Base-by-base conservation (phyloP, 2,329 filamentous ascomycete genomes). In the Sporothrix pallida region DNA sequence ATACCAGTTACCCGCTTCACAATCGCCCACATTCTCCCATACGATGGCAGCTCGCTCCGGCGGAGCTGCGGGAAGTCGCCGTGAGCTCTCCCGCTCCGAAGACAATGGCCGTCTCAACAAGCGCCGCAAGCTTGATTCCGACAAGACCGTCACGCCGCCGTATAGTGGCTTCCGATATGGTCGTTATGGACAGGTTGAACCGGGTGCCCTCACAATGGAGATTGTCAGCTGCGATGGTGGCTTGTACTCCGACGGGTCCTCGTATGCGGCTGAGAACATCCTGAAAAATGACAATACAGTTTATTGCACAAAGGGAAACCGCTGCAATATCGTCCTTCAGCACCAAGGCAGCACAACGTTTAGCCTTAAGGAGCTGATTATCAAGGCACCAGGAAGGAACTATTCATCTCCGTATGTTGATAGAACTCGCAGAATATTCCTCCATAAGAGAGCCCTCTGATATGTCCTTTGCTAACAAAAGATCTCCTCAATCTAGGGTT, bases 161-260 rank as follows among this genome's bases (percentile, higher is more conserved):
- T 87, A 85, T 77, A 84, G 83, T 75, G 88, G 86, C 1, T 93
- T 95, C 80, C 91, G 88, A 75, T 98, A 98, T 80, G 95, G 95
- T 26, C 91, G 90, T 78, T 94, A 92, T 80, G 95, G 95, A 20
- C 95, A 97, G 82, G 92, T 97, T 17, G 92, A 96, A 75, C 89
- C 93, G 0, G 95, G 94, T 3, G 87, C 89, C 76, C 84, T 98
- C 78, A 91, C 88, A 75, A 94, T 98, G 93, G 93, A 97, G 80
- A 90, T 98, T 75, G 88, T 93, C 68, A 96, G 91, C 84, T 98
- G 94, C 79, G 95, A 98, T 81, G 94, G 94, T 56, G 94, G 95
- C 60, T 86, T 89, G 74, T 90, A 87, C 78, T 86, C 87, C 70
- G 90, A 91, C 75, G 88, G 73, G 3, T 91, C 77, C 83, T 85